Base-by-base conservation (phyloP, 495 filamentous ascomycete species). In the Cercophora samala region DNA sequence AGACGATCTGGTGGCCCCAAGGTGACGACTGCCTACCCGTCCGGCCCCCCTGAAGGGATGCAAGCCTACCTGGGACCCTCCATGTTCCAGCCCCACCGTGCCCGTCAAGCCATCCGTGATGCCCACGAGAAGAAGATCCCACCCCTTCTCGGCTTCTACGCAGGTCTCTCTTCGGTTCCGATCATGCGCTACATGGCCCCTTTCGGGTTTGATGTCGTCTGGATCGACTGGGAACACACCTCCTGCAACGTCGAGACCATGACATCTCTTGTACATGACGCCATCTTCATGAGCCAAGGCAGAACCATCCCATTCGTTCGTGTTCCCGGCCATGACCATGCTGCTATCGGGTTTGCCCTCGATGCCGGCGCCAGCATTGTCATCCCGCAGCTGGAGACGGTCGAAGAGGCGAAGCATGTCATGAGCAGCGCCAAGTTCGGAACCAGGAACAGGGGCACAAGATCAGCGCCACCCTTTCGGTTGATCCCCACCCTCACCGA, bases 221-320 rank as follows among this genome's bases (percentile, higher is more conserved):
- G 76, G 76, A 76, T 83, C 68, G 80, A 82, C 75, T 80, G 78
- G 80, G 80, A 83, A 65, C 80, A 83, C 68, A 74, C 75, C 18
- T 68, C 77, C 1, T 78, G 73, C 61, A 73, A 75, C 64, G 73
- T 79, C 42, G 80, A 83, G 73, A 81, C 80, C 18, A 81, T 83
- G 81, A 83, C 78, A 2, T 19, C 24, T 73, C 78, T 83, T 67
- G 79, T 83, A 6, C 80, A 82, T 63, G 78, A 79, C 25, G 63
- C 76, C 53, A 74, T 77, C 63, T 81, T 79, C 68, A 76, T 78
- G 74, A 76, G 73, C 63, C 73, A 72, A 2, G 81, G 80, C 11
- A 71, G 65, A 52, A 81, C 72, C 46, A 77, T 79, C 37, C 77
- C 81, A 21, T 76, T 75, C 58, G 81, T 83, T 46, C 72, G 71